Percentiles rank a stretch among this genome's conserved stretches.
Evolutionary conservation across 306 rosid genomes (phyloP).

Genomic region (Fragaria vesca): DNA sequence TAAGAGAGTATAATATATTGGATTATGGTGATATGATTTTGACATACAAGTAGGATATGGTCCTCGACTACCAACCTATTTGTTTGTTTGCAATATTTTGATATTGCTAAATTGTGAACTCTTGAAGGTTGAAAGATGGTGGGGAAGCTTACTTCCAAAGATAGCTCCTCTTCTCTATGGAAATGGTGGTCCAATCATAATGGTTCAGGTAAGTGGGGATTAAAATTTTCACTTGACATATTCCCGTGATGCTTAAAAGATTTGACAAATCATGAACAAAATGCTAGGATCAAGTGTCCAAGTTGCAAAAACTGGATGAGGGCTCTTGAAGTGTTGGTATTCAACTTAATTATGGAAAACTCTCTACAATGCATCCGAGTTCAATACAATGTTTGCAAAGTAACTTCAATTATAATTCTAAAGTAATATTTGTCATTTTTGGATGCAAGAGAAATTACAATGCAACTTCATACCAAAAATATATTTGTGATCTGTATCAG

Average conservation of each 20-base stretch:
- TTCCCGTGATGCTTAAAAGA: constrained; percentile 9
- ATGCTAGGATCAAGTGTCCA: background rate
- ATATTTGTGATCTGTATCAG: background rate
- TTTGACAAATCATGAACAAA: background rate
- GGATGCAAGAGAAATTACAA: background rate
- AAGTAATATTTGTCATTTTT: background rate
- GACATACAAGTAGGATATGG: background rate
- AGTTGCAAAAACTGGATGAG: background rate
- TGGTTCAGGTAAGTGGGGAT: constrained; percentile 76
- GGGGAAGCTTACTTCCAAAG: constrained; percentile 77
- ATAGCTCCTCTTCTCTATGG: constrained; percentile 69
- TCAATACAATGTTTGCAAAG: background rate
- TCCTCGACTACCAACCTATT: constrained; percentile 6
- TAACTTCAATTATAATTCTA: background rate
- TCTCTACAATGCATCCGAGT: background rate
- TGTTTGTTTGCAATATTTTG: constrained; percentile 20
- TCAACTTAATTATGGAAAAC: background rate
- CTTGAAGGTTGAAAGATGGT: constrained; percentile 87
- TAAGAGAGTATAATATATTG: background rate
- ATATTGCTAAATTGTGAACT: constrained; percentile 10
- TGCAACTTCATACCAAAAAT: background rate
- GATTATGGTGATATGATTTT: background rate
- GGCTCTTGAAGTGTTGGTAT: background rate
- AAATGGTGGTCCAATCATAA: constrained; percentile 84
- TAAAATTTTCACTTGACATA: background rate